These are phyloP conservation scores for Epithemia pelagica DNA, from an alignment of 108 stramenopile genomes.

Conservation along the genomic window DNA sequence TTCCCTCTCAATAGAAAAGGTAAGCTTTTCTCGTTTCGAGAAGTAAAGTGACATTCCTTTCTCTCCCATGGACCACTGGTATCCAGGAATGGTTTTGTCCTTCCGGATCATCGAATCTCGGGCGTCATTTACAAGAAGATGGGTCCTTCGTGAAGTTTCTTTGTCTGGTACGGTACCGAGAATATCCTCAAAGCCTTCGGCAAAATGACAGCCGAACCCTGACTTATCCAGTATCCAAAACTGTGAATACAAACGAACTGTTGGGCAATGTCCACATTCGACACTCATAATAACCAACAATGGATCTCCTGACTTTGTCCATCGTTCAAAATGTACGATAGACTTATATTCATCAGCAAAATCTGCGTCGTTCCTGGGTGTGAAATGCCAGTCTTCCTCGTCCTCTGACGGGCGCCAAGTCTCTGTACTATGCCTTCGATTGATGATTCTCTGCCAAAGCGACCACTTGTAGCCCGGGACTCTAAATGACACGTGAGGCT, in stretches of 20 bases:
- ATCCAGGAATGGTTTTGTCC: conserved; percentile 42
- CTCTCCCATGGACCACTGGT: conserved; percentile 73
- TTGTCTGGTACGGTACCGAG: conserved; percentile 47
- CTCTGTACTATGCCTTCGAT: conserved; percentile 33
- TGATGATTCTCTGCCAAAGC: conserved; percentile 64
- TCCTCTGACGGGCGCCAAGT: conserved; percentile 63
- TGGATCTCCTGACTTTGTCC: conserved; percentile 34
- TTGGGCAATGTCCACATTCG: conserved; percentile 57
- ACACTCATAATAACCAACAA: conserved; percentile 64
- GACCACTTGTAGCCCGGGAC: conserved; percentile 76
- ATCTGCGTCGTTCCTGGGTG: conserved; percentile 36
- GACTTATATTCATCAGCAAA: conserved; percentile 57
- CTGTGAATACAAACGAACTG: conserved; percentile 57
- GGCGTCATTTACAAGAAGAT: conserved; percentile 26
- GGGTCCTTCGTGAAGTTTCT: conserved; percentile 49
- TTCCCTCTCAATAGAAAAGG: conserved; percentile 43
- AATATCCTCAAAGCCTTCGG: conserved; percentile 50
- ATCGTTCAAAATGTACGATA: conserved; percentile 47
- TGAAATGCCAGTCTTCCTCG: conserved; percentile 45
- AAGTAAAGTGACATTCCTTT: conserved; percentile 67
- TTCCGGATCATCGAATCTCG: conserved; percentile 23
- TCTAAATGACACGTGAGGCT: conserved; percentile 63
- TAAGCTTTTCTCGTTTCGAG: conserved; percentile 45
- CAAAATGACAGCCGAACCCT: conserved; percentile 66
- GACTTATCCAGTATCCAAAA: conserved; percentile 79